These are phyloP conservation scores for Lathyrus oleraceus DNA, from an alignment of 306 rosid genomes.

Conservation along the genomic window DNA sequence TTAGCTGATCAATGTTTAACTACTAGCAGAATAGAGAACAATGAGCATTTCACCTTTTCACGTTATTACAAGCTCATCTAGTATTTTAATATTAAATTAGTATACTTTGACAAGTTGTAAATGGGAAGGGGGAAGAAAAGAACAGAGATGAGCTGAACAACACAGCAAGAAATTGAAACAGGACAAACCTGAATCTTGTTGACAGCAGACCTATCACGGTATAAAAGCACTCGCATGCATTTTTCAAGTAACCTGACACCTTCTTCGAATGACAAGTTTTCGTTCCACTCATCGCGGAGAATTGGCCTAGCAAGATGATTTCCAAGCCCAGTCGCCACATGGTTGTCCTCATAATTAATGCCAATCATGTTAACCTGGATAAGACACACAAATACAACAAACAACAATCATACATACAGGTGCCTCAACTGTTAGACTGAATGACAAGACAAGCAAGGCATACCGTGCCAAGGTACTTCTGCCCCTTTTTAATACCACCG, in stretches of 20 bases:
- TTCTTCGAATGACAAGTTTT: slow-evolving; percentile 81
- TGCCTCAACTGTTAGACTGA: slow-evolving; percentile 4
- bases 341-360: slow-evolving; percentile 77
- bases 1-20: slow-evolving; percentile 4
- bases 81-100: background rate
- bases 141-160: background rate
- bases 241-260: slow-evolving; percentile 90
- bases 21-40: background rate
- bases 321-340: slow-evolving; percentile 96
- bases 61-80: background rate
- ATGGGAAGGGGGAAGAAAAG: background rate
- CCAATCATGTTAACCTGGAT: slow-evolving; percentile 94
- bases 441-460: slow-evolving; percentile 23
- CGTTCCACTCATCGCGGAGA: slow-evolving; percentile 98
- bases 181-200: slow-evolving; percentile 63
- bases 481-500: slow-evolving; percentile 49
- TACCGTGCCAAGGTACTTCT: slow-evolving; percentile 67
- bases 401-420: slow-evolving; percentile 23
- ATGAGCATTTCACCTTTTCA: slow-evolving; percentile 6
- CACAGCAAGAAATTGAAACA: slow-evolving; percentile 16
- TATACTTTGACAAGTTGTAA: background rate
- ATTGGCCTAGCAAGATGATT: slow-evolving; percentile 96
- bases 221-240: slow-evolving; percentile 94
- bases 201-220: slow-evolving; percentile 85
- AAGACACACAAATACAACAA: slow-evolving; percentile 14